Base-by-base conservation (phyloP, 108 stramenopile species). In the Fragilaria radians region DNA sequence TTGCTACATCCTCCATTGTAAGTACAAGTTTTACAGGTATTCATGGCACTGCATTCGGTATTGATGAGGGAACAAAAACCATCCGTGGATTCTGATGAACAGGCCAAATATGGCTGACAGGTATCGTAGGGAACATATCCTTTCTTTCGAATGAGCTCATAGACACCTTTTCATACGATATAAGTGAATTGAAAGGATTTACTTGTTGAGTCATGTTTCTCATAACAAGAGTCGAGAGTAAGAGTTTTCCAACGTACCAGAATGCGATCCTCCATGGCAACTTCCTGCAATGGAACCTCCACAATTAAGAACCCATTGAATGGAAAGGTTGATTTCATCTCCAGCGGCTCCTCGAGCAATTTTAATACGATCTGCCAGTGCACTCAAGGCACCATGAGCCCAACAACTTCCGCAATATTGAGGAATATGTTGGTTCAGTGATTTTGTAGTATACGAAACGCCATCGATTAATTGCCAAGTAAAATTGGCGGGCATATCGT, bases 281-380 rank as follows among this genome's bases (percentile, higher is more conserved):
- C 62, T 63, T 0, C 93, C 93, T n/a, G 79, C 85, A 0, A 72
- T 53, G 9, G 48, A 64, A 2, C 54, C 48, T 7, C 83, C 81
- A 60, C 83, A 91, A 67, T 91, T 91, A 48, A 91, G 57, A 14
- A 85, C 36, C 47, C 42, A 70, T 59, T 79, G 82, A 52, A 76
- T 52, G 33, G 73, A 68, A 19, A 89, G 70, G 67, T 89, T 86
- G 55, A 89, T 78, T 24, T 82, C 80, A 33, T 70, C 69, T 24
- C 71, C 75, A 5, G 52, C 29, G 18, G 59, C 65, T 5, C 18
- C 36, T 5, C 87, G 66, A 0, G 90, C 88, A 70, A 96, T 96
- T 58, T 91, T 89, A 74, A 96, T 88, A 27, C 95, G 86, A 75
- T 96, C 95, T 7, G 78, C 84, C 27, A 96, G 76, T 50, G 80